Evolutionary conservation across 129 eudicot genomes (phyloP).

Genomic region (Flaveria ramosissima): DNA sequence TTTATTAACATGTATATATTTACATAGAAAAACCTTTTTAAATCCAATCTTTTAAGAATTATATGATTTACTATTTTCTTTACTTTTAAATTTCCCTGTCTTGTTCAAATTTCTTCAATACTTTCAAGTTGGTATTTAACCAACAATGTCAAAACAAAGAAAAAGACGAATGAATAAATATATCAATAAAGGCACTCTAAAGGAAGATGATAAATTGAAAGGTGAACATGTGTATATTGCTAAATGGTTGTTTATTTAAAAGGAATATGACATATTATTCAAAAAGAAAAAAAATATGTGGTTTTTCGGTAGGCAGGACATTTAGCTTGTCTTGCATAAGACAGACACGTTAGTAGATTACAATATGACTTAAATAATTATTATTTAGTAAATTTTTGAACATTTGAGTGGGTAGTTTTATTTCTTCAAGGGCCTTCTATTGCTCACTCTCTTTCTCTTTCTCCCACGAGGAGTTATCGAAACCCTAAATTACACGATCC

Average conservation of each 20-base stretch:
- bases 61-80: too few species aligned
- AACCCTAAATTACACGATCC: conserved; percentile 37
- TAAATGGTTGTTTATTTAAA: too few species aligned
- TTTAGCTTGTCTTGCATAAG: not conserved
- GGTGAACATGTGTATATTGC: not conserved
- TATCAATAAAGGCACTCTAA: not conserved
- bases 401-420: not conserved
- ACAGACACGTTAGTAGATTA: not conserved
- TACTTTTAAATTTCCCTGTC: too few species aligned
- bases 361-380: not conserved
- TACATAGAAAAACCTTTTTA: too few species aligned
- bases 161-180: too few species aligned
- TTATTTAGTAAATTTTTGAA: not conserved
- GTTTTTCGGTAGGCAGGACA: too few species aligned
- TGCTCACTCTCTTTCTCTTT: not conserved
- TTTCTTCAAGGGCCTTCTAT: conserved; percentile 13
- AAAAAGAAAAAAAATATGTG: too few species aligned
- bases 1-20: too few species aligned
- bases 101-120: too few species aligned
- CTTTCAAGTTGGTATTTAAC: not conserved
- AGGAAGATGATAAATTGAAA: not conserved
- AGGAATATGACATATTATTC: too few species aligned
- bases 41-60: too few species aligned
- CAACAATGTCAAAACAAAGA: not conserved
- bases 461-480: conserved; percentile 22